Base-by-base conservation (phyloP, 192 early-diverging fungal genomes). In the Spinellus fusiger region DNA sequence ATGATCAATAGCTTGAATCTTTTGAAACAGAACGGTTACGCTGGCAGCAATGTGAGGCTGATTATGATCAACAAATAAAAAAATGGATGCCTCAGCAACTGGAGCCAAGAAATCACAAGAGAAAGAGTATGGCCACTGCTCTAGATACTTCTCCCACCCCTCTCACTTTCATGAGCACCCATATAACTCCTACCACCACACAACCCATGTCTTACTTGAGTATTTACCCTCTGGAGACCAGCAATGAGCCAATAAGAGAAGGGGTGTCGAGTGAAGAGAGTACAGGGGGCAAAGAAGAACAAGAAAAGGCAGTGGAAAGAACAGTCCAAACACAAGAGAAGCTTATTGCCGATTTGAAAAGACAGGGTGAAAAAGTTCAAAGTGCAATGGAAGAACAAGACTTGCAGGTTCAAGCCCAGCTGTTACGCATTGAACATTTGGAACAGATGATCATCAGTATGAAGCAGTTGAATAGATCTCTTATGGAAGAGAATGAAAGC, bases 401-500 rank as follows among this genome's bases (percentile, higher is more conserved):
- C 5, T 31, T 54, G 6, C 65, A 77, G 53, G 54, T 73, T 26
- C 71, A 65, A 54, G 40, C 62, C 31, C 71, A 77, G 31, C 48
- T 70, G 4, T 62, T 23, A 54, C 54, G 23, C 40, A 56, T 73
- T n/a, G 75, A 75, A 31, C 67, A 75, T 16, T 76, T 86, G 8
- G 77, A 80, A 61, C 63, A 73, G 32, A 73, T 83, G 27, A 60
- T 80, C 25, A 40, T 29, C 53, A 80, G 87, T 66, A 71, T 86
- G 15, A 75, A 77, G 46, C 77, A 84, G 48, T 61, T 89, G 56
- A 86, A 86, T 49, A 72, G 74, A 64, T 69, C 79, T n/a, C 76
- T 89, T 51, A 81, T 80, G 79, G 85, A 90, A 59, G 88, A 88
- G 47, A 90, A 86, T 71, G 88, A 88, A 67, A 78, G 82, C 49